Conservation (phyloP, 139 green algal genomes). For the Closterium sp. region DNA sequence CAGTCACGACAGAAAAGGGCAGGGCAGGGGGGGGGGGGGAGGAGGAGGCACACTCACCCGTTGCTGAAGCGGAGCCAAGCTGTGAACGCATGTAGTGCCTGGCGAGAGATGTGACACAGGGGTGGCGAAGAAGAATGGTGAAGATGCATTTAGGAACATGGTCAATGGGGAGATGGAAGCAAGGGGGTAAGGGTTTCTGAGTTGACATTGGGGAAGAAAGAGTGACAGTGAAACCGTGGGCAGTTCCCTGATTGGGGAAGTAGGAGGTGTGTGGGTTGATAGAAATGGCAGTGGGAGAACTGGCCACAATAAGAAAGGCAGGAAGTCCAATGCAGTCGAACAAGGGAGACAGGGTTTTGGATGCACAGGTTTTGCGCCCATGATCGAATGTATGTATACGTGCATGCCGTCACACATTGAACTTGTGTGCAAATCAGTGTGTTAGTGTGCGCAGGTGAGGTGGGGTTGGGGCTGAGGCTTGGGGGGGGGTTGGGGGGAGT, state of each 20-base stretch:
- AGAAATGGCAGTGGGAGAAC: too few species aligned
- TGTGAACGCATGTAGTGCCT: constrained; percentile 73
- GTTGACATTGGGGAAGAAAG: too few species aligned
- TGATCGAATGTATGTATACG: background rate
- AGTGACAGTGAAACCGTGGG: too few species aligned
- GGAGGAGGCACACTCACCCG: constrained; percentile 37
- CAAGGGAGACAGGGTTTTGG: too few species aligned
- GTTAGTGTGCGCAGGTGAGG: background rate
- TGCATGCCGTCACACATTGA: background rate
- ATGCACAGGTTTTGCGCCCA: too few species aligned
- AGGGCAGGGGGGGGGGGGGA: background rate
- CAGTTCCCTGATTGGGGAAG: too few species aligned
- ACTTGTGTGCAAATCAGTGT: background rate
- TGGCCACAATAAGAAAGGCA: too few species aligned
- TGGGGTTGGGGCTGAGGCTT: background rate
- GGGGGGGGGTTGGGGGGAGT: too few species aligned
- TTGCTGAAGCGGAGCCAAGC: constrained; percentile 74
- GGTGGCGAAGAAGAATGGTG: background rate
- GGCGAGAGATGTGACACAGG: background rate
- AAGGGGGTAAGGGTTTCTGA: too few species aligned
- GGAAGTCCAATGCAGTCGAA: too few species aligned
- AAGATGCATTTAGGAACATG: background rate
- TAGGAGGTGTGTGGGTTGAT: too few species aligned
- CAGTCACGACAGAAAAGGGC: background rate
- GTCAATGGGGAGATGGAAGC: background rate